Percentiles rank a stretch among this genome's conserved stretches.
Conservation (phyloP, 345 rosid species). For the Acer negundo region DNA sequence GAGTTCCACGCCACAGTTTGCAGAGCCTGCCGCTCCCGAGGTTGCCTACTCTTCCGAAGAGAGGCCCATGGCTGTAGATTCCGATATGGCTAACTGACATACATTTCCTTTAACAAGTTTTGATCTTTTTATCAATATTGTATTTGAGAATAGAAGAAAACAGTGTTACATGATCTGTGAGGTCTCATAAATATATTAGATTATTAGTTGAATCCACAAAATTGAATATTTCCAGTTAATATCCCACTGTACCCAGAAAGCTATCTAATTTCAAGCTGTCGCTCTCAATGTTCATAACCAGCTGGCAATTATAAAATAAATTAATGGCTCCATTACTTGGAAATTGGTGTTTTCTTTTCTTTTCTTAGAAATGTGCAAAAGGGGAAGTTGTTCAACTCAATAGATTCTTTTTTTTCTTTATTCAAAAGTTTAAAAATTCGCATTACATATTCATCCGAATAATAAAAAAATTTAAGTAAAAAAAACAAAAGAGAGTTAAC, state of each 20-base stretch:
- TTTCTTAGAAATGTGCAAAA: conserved; percentile 20
- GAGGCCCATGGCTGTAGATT: conserved; percentile 46
- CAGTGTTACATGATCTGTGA: neutral
- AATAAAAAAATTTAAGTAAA: neutral
- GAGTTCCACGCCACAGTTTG: conserved; percentile 30
- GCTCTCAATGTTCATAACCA: conserved; percentile 5
- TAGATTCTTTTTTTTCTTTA: neutral
- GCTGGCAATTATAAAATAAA: neutral
- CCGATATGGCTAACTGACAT: conserved; percentile 39
- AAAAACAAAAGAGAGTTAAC: neutral
- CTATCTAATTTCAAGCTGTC: neutral
- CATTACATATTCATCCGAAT: conserved; percentile 5
- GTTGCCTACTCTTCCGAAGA: conserved; percentile 42
- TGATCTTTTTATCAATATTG: neutral
- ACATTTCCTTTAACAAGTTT: neutral
- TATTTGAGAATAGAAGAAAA: neutral
- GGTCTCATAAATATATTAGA: neutral
- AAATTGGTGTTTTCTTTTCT: conserved; percentile 23
- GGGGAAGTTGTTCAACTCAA: neutral
- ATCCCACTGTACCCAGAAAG: neutral
- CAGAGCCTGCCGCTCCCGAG: conserved; percentile 34
- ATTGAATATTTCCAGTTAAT: neutral
- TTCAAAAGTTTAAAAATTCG: conserved; percentile 21
- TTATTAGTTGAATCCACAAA: neutral
- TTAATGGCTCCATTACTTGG: conserved; percentile 9